A percentile compares a stretch with the other conserved stretches of the same genome.
These are phyloP conservation scores for Emergomyces orientalis DNA, from an alignment of 2,329 filamentous ascomycete genomes.

Conservation along the genomic window DNA sequence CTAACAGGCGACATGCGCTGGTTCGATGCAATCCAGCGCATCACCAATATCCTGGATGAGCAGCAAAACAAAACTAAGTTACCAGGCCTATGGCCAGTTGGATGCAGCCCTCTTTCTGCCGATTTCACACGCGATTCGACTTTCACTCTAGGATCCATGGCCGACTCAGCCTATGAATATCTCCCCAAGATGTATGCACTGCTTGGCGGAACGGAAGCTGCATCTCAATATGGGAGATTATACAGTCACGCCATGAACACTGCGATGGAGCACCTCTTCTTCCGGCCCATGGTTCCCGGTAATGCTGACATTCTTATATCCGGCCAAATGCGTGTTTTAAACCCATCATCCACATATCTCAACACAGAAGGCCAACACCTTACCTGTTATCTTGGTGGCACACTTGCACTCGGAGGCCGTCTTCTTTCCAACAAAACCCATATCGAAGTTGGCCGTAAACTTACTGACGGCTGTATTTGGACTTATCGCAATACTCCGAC, in stretches of 20 bases:
- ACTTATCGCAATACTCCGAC: slow-evolving; percentile 41
- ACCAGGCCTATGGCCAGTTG: slow-evolving; percentile 34
- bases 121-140: neutral
- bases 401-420: slow-evolving; percentile 45
- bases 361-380: slow-evolving; percentile 48
- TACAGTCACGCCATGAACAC: slow-evolving; percentile 60
- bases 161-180: slow-evolving; percentile 51
- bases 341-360: slow-evolving; percentile 20
- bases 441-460: slow-evolving; percentile 39
- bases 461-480: slow-evolving; percentile 50
- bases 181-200: slow-evolving; percentile 60
- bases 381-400: slow-evolving; percentile 47
- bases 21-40: slow-evolving; percentile 31
- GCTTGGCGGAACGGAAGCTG: slow-evolving; percentile 57
- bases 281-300: slow-evolving; percentile 61
- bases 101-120: neutral
- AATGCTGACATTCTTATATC: slow-evolving; percentile 63
- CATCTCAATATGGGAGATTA: slow-evolving; percentile 52
- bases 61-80: slow-evolving; percentile 30
- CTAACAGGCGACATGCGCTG: slow-evolving; percentile 30
- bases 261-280: slow-evolving; percentile 65
- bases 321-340: slow-evolving; percentile 15
- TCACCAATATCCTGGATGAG: slow-evolving; percentile 28
- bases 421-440: slow-evolving; percentile 44
- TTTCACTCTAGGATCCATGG: slow-evolving; percentile 46